Conservation (phyloP, 495 filamentous ascomycete genomes). For the Hypoxylon rickii region DNA sequence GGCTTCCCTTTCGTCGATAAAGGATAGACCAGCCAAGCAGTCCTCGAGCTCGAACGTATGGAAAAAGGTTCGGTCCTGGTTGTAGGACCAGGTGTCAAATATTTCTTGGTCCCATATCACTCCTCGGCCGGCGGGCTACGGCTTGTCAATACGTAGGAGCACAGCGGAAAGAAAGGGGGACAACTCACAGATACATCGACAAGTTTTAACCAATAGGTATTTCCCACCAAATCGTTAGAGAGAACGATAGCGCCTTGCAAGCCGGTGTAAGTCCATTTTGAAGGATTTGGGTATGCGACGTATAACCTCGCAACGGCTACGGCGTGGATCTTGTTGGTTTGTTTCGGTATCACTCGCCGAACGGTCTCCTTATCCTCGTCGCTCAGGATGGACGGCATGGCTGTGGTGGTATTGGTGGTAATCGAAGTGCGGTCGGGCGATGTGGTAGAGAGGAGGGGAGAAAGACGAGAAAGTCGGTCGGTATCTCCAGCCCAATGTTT, state of each 20-base stretch:
- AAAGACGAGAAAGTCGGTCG: slow-evolving; percentile 15
- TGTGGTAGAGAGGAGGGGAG: slow-evolving; percentile 11
- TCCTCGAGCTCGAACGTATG: slow-evolving; percentile 95
- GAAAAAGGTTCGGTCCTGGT: slow-evolving; percentile 95
- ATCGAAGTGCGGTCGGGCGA: slow-evolving; percentile 25
- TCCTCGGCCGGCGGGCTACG: slow-evolving; percentile 75
- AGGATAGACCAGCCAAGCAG: slow-evolving; percentile 86
- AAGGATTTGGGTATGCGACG: slow-evolving; percentile 83
- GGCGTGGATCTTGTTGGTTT: slow-evolving; percentile 92
- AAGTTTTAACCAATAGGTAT: slow-evolving; percentile 96
- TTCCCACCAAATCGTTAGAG: slow-evolving; percentile 89
- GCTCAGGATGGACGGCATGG: slow-evolving; percentile 85
- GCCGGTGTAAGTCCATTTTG: slow-evolving; percentile 92
- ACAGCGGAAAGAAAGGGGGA: neutral
- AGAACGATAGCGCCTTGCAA: slow-evolving; percentile 92
- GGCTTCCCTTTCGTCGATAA: slow-evolving; percentile 95
- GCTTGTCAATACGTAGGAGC: slow-evolving; percentile 30
- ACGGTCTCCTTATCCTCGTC: slow-evolving; percentile 94
- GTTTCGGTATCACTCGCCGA: slow-evolving; percentile 86
- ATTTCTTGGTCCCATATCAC: slow-evolving; percentile 99
- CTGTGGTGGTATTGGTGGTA: slow-evolving; percentile 23
- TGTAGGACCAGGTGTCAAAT: slow-evolving; percentile 91
- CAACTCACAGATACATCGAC: slow-evolving; percentile 89
- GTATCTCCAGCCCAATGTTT: slow-evolving; percentile 16
- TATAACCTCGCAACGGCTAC: slow-evolving; percentile 94